Evolutionary conservation across 2,329 filamentous ascomycete species (phyloP).

Genomic region (Epichloe sibirici): DNA sequence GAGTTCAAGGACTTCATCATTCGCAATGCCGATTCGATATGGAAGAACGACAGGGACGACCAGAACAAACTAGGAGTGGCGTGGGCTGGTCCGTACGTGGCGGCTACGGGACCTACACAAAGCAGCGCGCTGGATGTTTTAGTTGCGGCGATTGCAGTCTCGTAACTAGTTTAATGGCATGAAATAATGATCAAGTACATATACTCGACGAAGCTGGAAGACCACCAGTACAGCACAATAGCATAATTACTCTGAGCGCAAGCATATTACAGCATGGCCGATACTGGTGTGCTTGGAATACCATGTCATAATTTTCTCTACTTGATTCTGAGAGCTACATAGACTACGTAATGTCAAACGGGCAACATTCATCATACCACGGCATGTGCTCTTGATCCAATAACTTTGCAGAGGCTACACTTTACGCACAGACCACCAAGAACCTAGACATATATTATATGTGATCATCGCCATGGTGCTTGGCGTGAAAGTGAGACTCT

Average conservation of each 20-base stretch:
- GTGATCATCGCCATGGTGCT: not conserved
- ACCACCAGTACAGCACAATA: not conserved
- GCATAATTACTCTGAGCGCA: not conserved
- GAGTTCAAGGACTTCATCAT: slow-evolving; percentile 42
- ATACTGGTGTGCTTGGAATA: not conserved
- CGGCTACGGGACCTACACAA: slow-evolving; percentile 45
- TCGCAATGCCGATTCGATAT: slow-evolving; percentile 53
- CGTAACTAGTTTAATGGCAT: slow-evolving; percentile 8
- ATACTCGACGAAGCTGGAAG: no score
- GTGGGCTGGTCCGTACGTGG: slow-evolving; percentile 50
- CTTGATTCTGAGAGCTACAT: not conserved
- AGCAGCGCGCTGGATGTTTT: slow-evolving; percentile 54
- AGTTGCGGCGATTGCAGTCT: slow-evolving; percentile 43
- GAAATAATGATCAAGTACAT: not conserved
- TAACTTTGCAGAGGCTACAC: not conserved
- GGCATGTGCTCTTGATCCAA: not conserved
- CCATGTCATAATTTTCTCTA: not conserved
- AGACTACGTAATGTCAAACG: not conserved
- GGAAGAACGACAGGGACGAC: slow-evolving; percentile 42
- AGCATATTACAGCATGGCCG: not conserved
- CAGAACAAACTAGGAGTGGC: slow-evolving; percentile 43
- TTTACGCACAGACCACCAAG: not conserved
- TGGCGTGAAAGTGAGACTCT: not conserved
- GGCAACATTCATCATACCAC: not conserved
- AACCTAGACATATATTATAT: no score